Base-by-base conservation (phyloP, 176 grass and related monocot species). In the Secale cereale region DNA sequence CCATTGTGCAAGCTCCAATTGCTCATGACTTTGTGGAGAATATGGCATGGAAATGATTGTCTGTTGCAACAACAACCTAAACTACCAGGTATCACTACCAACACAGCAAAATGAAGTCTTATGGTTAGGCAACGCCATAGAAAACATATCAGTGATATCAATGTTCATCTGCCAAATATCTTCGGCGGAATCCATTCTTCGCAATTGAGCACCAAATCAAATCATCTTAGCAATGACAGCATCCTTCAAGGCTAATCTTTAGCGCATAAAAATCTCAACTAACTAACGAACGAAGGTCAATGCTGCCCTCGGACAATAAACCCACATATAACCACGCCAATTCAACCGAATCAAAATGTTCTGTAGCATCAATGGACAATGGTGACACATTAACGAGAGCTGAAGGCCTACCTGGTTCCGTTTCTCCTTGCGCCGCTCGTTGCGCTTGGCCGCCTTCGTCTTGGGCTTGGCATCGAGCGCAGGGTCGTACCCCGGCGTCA, bases 351-450 rank as follows among this genome's bases (percentile, higher is more conserved):
- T 78, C 72, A 37, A 6, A 45, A 7, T 22, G 77, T 66, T 52
- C 69, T 36, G 28, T 71, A 48, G 62, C 37, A 85, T 39, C 27
- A 30, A 77, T 52, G 80, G 31, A 48, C 27, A 46, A 80, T 23
- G 76, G 31, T 23, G 43, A 56, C 22, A 65, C 28, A 5, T 14
- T 8, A 37, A 40, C 26, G 19, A 10, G 27, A 83, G 57, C 70
- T 39, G 26, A 79, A 63, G 7, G 46, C 45, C 36, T 70, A 99
- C 97, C 97, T 96, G 97, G 28, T 96, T 91, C 43, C 88, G 86
- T 80, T 96, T 99, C 86, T 99, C 97, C 85, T 99, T 99, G 61
- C 93, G 92, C 86, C 92, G 94, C 84, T 99, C 97, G 83, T 99
- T 99, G 89, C 94, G 81, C 82, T 99, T 99, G 30, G 97, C 90